Base-by-base conservation (phyloP, 2,329 filamentous ascomycete species). In the Epichloe aotearoae region DNA sequence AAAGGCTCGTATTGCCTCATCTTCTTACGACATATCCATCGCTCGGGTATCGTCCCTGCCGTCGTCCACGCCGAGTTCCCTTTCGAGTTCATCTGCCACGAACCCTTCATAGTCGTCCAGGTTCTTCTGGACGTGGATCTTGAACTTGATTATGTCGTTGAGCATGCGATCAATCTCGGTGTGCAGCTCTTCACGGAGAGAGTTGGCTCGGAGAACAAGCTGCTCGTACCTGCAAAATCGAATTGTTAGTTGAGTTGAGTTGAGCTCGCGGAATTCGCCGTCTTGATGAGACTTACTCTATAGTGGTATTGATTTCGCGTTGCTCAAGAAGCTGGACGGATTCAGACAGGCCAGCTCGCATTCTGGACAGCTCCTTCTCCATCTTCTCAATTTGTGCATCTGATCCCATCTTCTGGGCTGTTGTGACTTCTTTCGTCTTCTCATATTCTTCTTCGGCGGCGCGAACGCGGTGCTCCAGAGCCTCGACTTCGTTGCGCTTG, bases 301-400 rank as follows among this genome's bases (percentile, higher is more conserved):
- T 93, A 54, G 91, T 94, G 12, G 88, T 93, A 60, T 90, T 95
- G 80, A 97, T 95, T 72, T 97, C 90, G 50, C 88, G 77, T 67
- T 96, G 91, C 66, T 96, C 89, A 78, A 96, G 84, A 46, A 95
- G 69, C 67, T 96, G 88, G 49, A 96, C 86, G 36, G 83, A 89
- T 66, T 96, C 91, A 3, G 81, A 84, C 33, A 96, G 73, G 11
- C 84, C 84, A 2, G 84, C 80, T 41, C 90, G 79, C 88, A 97
- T 95, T 65, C 89, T 88, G 45, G 87, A 86, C n/a, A 98, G 73
- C 66, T 98, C 90, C 68, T 95, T 96, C 70, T 98, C 93, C 84
- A 96, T 94, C 73, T 93, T 93, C 69, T 98, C 93, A 60, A 98
- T 95, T 66, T 97, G 91, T 8, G 90, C 82, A 64, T 97, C 93